These are phyloP conservation scores for Tylopilus orsonianus DNA, from an alignment of 1,284 basidiomycete species.

Conservation along the genomic window DNA sequence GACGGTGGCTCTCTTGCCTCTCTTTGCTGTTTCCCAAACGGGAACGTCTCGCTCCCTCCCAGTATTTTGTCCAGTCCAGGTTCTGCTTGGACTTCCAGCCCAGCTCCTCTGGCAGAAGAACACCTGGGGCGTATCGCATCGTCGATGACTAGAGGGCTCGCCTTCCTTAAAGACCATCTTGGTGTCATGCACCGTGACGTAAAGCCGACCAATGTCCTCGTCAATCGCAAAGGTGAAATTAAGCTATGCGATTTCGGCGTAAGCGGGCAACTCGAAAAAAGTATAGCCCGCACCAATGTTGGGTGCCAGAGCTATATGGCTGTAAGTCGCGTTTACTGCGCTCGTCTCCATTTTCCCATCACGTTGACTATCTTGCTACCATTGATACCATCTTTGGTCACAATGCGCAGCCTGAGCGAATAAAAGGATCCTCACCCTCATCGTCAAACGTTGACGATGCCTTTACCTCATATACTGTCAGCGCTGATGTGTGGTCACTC, in stretches of 20 bases:
- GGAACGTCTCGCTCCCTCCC: conserved; percentile 37
- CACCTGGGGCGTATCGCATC: conserved; percentile 78
- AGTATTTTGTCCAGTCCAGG: conserved; percentile 34
- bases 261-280: conserved; percentile 95
- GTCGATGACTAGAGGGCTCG: conserved; percentile 87
- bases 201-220: conserved; percentile 95
- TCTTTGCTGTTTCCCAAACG: conserved; percentile 48
- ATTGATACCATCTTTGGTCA: background rate
- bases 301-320: conserved; percentile 99
- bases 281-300: conserved; percentile 96
- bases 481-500: conserved; percentile 98
- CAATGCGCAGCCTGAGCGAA: conserved; percentile 78
- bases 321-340: conserved; percentile 47
- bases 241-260: conserved; percentile 99
- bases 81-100: conserved; percentile 36
- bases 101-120: conserved; percentile 33
- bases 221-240: conserved; percentile 86
- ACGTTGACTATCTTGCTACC: conserved; percentile 10
- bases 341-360: background rate
- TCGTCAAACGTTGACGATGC: conserved; percentile 32
- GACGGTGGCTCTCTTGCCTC: conserved; percentile 94
- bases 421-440: conserved; percentile 85
- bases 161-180: conserved; percentile 94
- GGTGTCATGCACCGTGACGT: conserved; percentile 98
- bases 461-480: conserved; percentile 84